Conservation (phyloP, 106 monocot species). For the Dendrobium huoshanense region DNA sequence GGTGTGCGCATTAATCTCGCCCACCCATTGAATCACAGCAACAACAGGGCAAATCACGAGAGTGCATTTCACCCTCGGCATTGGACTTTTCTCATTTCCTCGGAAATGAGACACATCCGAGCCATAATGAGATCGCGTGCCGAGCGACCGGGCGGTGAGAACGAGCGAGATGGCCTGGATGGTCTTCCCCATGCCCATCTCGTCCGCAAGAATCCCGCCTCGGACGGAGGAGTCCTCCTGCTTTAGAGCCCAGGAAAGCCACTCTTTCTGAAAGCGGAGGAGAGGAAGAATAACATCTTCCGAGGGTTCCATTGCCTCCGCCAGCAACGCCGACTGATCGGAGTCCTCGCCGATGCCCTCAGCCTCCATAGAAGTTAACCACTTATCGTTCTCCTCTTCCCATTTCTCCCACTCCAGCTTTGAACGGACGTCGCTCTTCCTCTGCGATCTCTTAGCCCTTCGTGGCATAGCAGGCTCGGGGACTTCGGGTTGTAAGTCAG, state of each 20-base stretch:
- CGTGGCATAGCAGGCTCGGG: background rate
- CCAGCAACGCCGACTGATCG: background rate
- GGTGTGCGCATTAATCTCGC: conserved; percentile 61
- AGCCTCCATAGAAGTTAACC: conserved; percentile 21
- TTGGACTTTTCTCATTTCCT: background rate
- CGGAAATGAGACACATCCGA: background rate
- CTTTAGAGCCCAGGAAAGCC: conserved; percentile 71
- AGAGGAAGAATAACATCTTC: conserved; percentile 47
- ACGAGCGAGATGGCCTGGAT: conserved; percentile 88
- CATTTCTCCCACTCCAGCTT: conserved; percentile 29
- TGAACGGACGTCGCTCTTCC: background rate
- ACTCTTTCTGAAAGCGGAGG: conserved; percentile 86
- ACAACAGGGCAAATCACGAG: conserved; percentile 83
- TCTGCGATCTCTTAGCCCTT: background rate
- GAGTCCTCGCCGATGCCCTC: background rate
- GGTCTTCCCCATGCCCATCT: conserved; percentile 99
- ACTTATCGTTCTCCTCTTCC: conserved; percentile 46
- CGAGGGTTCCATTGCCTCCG: conserved; percentile 37
- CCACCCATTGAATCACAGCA: conserved; percentile 81
- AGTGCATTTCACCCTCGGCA: conserved; percentile 28
- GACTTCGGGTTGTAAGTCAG: background rate
- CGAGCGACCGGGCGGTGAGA: conserved; percentile 41
- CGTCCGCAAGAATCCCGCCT: conserved; percentile 84
- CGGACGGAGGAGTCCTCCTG: conserved; percentile 49
- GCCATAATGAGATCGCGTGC: background rate